Evolutionary conservation across 768 basidiomycete species (phyloP).

Genomic region (Holtermannia corniformis): DNA sequence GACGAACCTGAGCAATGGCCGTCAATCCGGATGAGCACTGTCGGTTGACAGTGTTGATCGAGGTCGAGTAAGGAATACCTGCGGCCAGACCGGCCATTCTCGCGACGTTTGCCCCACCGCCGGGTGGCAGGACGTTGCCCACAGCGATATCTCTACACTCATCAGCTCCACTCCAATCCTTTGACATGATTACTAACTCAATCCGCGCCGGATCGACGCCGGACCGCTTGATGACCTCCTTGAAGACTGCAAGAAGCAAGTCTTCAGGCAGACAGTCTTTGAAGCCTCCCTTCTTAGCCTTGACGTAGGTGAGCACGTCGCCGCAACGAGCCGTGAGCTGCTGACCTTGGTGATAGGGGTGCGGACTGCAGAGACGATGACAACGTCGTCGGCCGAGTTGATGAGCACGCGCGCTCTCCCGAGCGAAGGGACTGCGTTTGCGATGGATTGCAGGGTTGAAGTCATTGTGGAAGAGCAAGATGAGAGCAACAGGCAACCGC

Average conservation of each 20-base stretch:
- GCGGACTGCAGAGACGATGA: slow-evolving; percentile 77
- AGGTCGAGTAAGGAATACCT: slow-evolving; percentile 74
- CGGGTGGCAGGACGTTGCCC: slow-evolving; percentile 46
- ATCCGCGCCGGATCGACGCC: slow-evolving; percentile 36
- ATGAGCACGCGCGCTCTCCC: slow-evolving; percentile 51
- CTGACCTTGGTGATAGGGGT: slow-evolving; percentile 84
- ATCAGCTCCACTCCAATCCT: slow-evolving; percentile 4
- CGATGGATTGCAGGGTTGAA: slow-evolving; percentile 33
- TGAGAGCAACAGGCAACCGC: no score
- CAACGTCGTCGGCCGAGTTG: slow-evolving; percentile 76
- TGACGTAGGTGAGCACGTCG: background rate
- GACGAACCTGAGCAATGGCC: slow-evolving; percentile 58
- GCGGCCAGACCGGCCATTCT: slow-evolving; percentile 79
- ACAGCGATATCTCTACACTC: slow-evolving; percentile 61
- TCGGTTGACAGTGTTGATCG: slow-evolving; percentile 84
- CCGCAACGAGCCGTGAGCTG: no score
- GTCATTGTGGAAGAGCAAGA: no score
- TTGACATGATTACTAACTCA: slow-evolving; percentile 34
- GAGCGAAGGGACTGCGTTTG: slow-evolving; percentile 35
- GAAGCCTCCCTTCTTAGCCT: slow-evolving; percentile 74
- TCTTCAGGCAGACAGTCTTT: slow-evolving; percentile 84
- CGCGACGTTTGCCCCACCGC: slow-evolving; percentile 50
- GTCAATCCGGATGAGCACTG: slow-evolving; percentile 90
- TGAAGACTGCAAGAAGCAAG: slow-evolving; percentile 70
- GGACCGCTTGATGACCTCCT: slow-evolving; percentile 46